These are phyloP conservation scores for Pyrenula aspistea DNA, from an alignment of 495 filamentous ascomycete genomes.

Conservation along the genomic window DNA sequence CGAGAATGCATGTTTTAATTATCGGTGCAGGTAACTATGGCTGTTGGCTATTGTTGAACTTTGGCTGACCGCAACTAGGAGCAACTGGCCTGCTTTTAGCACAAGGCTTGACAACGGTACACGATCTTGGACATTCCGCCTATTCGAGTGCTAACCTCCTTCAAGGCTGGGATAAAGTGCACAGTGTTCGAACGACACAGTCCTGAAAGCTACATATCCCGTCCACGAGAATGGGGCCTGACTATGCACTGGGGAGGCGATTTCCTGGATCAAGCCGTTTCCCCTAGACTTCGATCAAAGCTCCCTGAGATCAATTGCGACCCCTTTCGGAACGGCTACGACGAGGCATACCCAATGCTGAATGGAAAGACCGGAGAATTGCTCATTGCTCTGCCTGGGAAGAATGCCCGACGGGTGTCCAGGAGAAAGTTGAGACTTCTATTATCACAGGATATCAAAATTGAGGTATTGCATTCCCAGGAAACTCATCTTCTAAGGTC, in stretches of 20 bases:
- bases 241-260: slow-evolving; percentile 40
- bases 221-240: slow-evolving; percentile 45
- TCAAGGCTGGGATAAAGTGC: slow-evolving; percentile 34
- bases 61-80: no score
- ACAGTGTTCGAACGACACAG: slow-evolving; percentile 34
- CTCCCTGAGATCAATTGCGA: slow-evolving; percentile 2
- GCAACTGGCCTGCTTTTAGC: neutral
- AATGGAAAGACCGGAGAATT: slow-evolving; percentile 29
- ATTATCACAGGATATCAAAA: slow-evolving; percentile 18
- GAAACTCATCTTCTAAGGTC: neutral
- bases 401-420: slow-evolving; percentile 23
- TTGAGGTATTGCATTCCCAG: no score
- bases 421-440: slow-evolving; percentile 19
- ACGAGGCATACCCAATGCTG: slow-evolving; percentile 18
- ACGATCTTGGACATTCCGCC: neutral
- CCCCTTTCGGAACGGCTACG: neutral
- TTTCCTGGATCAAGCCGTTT: slow-evolving; percentile 24
- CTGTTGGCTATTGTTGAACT: no score
- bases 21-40: neutral
- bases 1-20: neutral
- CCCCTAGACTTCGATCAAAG: slow-evolving; percentile 11
- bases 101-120: slow-evolving; percentile 7
- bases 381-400: slow-evolving; percentile 15
- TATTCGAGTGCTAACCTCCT: slow-evolving; percentile 4
- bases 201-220: slow-evolving; percentile 15